Evolutionary conservation across 371 early-diverging fungal species (phyloP).

Genomic region (Sporodiniella umbellata): DNA sequence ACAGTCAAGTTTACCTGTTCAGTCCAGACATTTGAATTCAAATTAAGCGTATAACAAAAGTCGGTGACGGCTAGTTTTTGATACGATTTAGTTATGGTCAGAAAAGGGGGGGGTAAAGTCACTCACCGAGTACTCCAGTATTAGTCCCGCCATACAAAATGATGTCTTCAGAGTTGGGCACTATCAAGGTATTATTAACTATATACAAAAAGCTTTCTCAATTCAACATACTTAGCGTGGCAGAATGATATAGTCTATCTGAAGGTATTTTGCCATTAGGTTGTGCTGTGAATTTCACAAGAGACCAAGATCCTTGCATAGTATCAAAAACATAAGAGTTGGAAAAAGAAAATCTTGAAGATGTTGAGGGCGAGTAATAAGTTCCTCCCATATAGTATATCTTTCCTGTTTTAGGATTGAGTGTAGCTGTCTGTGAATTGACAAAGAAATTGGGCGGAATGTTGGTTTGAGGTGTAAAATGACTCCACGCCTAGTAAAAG

Average conservation of each 20-base stretch:
- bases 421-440: conserved; percentile 3
- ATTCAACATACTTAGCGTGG: conserved; percentile 3
- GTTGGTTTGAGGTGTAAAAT: not conserved
- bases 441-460: not conserved
- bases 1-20: not conserved
- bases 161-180: conserved; percentile 10
- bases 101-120: not conserved
- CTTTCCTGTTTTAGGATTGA: conserved; percentile 1
- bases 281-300: not conserved
- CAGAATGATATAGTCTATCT: conserved; percentile 1
- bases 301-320: not conserved
- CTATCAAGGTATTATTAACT: not conserved
- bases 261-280: not conserved
- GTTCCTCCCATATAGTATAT: conserved; percentile 7
- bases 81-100: too few species aligned
- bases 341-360: not conserved
- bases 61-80: conserved; percentile 2
- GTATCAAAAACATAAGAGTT: conserved; percentile 3
- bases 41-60: conserved; percentile 8
- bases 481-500: too few species aligned
- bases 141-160: conserved; percentile 8
- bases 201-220: not conserved
- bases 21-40: conserved; percentile 1
- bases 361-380: not conserved
- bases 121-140: not conserved